Evolutionary conservation across 352 stramenopile species (phyloP).

Genomic region (Thalassiosira exigua): DNA sequence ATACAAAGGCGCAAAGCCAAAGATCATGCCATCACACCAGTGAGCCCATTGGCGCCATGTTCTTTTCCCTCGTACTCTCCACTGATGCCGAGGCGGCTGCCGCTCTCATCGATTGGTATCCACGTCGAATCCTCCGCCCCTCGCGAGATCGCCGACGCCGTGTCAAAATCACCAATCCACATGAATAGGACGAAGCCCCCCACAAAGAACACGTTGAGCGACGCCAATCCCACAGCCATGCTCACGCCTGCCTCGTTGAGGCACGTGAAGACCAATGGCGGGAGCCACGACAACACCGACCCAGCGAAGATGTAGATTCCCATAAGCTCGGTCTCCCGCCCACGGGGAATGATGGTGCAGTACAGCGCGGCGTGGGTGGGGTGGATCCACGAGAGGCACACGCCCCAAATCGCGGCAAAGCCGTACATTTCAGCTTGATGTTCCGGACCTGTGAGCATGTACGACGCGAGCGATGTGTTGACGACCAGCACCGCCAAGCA

Average conservation of each 20-base stretch:
- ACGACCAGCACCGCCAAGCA: slow-evolving; percentile 57
- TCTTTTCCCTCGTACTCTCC: no score
- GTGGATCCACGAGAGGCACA: slow-evolving; percentile 70
- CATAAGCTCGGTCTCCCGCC: slow-evolving; percentile 80
- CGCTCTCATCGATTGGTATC: no score
- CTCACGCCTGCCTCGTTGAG: slow-evolving; percentile 74
- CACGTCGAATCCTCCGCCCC: no score
- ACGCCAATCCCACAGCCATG: slow-evolving; percentile 58
- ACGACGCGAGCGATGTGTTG: slow-evolving; percentile 43
- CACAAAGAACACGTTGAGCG: slow-evolving; percentile 70
- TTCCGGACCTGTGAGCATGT: slow-evolving; percentile 33
- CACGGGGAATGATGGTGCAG: slow-evolving; percentile 71
- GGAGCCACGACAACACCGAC: slow-evolving; percentile 69
- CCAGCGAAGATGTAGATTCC: slow-evolving; percentile 75
- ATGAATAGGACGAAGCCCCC: slow-evolving; percentile 46
- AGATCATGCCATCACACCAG: no score
- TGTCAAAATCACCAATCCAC: slow-evolving; percentile 37
- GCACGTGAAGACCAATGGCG: slow-evolving; percentile 73
- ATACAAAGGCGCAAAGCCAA: no score
- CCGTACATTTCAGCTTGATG: slow-evolving; percentile 47
- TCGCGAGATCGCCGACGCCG: slow-evolving; percentile 1
- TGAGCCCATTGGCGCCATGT: no score
- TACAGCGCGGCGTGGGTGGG: slow-evolving; percentile 67
- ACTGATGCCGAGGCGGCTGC: no score
- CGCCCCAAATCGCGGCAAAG: slow-evolving; percentile 67